Evolutionary conservation across 2,329 filamentous ascomycete species (phyloP).

Genomic region (Scortechinia acanthostroma): DNA sequence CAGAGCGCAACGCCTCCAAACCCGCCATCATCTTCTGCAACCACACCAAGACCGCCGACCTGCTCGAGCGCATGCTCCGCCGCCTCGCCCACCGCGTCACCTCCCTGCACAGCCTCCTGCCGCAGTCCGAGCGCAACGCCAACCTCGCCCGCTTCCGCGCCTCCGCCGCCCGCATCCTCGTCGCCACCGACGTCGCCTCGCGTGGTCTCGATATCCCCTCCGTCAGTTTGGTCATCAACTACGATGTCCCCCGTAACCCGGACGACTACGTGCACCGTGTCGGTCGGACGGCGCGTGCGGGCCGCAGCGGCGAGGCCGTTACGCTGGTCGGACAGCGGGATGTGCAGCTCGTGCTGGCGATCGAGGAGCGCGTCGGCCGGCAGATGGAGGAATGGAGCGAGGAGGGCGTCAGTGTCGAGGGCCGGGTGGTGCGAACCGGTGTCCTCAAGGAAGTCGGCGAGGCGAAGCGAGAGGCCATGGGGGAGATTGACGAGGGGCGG

Average conservation of each 20-base stretch:
- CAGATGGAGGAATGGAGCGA: conserved; percentile 56
- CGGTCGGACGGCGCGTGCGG: conserved; percentile 61
- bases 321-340: conserved; percentile 61
- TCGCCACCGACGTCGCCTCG: conserved; percentile 63
- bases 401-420: conserved; percentile 60
- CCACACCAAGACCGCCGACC: conserved; percentile 52
- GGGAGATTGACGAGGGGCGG: conserved; percentile 60
- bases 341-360: conserved; percentile 54
- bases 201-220: conserved; percentile 63
- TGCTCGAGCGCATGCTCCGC: conserved; percentile 56
- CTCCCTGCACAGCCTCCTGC: conserved; percentile 53
- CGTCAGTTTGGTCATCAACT: conserved; percentile 60
- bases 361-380: conserved; percentile 49
- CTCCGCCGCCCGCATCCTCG: conserved; percentile 51
- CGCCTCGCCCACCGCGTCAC: conserved; percentile 56
- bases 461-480: conserved; percentile 55
- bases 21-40: conserved; percentile 63
- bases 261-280: conserved; percentile 67
- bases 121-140: conserved; percentile 48
- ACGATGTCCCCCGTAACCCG: conserved; percentile 60
- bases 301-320: conserved; percentile 46
- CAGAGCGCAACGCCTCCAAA: conserved; percentile 43
- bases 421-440: conserved; percentile 47
- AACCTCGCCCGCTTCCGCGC: conserved; percentile 63
- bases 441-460: conserved; percentile 57